Percentiles rank a stretch among this genome's conserved stretches.
Conservation (phyloP, 2,329 filamentous ascomycete genomes). For the Penicillium sp. region DNA sequence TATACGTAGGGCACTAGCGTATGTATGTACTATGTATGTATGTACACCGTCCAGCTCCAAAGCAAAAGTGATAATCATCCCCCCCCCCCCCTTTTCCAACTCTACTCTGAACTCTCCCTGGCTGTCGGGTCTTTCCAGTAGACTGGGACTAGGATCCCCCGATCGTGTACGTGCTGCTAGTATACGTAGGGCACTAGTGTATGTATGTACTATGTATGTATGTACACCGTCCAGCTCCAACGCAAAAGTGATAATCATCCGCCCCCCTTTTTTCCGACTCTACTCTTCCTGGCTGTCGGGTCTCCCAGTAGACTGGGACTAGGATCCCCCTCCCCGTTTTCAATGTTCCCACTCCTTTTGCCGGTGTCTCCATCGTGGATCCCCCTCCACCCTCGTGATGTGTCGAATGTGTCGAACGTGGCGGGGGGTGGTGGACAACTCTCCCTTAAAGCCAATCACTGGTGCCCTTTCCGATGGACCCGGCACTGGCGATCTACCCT, state of each 20-base stretch:
- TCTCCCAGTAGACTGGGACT: constrained; percentile 17
- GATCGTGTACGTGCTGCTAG: not conserved
- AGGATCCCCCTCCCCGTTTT: constrained; percentile 17
- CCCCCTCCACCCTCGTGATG: constrained; percentile 28
- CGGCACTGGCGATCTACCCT: constrained; percentile 4
- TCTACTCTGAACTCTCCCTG: no score
- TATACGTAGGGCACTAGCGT: no score
- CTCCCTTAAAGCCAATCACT: constrained; percentile 19
- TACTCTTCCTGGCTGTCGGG: constrained; percentile 19
- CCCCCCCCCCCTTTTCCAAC: no score
- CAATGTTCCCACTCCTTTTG: constrained; percentile 17
- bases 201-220: not conserved
- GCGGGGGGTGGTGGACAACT: constrained; percentile 23
- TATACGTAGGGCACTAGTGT: no score
- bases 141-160: no score
- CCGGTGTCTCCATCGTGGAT: constrained; percentile 10
- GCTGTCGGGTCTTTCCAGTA: no score
- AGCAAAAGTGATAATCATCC: not conserved
- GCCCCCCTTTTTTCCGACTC: constrained; percentile 17
- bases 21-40: no score
- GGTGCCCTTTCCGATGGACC: constrained; percentile 13
- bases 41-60: no score
- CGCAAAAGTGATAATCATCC: constrained; percentile 20
- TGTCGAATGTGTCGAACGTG: constrained; percentile 39
- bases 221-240: no score